Evolutionary conservation across 306 rosid species (phyloP).

Genomic region (Alnus rubra): DNA sequence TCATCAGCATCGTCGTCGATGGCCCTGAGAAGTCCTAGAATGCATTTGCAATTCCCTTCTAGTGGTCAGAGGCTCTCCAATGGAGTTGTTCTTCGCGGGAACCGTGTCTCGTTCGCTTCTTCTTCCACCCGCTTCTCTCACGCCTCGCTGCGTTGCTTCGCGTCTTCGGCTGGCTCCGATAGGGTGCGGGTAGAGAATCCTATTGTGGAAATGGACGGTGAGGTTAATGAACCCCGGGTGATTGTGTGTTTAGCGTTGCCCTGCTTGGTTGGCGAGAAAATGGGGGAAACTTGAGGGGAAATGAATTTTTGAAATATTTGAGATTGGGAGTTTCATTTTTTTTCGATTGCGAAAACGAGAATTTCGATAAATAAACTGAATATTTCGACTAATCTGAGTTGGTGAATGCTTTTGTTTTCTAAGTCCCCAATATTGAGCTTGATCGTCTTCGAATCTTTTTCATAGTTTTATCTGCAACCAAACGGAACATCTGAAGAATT

Average conservation of each 20-base stretch:
- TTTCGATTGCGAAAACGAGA: too few relatives aligned
- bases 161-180: conserved; percentile 44
- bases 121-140: conserved; percentile 28
- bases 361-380: not conserved
- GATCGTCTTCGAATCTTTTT: not conserved
- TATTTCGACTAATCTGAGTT: not conserved
- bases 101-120: conserved; percentile 44
- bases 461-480: not conserved
- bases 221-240: not conserved
- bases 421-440: not conserved
- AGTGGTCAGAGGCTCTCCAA: conserved; percentile 31
- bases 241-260: not conserved
- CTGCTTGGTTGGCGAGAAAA: not conserved
- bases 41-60: conserved; percentile 29
- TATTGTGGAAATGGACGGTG: conserved; percentile 97
- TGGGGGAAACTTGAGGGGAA: not conserved
- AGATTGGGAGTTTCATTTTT: not conserved
- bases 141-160: conserved; percentile 67
- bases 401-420: not conserved
- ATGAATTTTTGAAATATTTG: not conserved
- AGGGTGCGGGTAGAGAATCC: conserved; percentile 73
- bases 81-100: conserved; percentile 24
- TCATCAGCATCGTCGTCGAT: conserved; percentile 32
- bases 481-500: not conserved
- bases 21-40: conserved; percentile 50